Conservation (phyloP, 2,329 filamentous ascomycete genomes). For the Trichoderma gracile region DNA sequence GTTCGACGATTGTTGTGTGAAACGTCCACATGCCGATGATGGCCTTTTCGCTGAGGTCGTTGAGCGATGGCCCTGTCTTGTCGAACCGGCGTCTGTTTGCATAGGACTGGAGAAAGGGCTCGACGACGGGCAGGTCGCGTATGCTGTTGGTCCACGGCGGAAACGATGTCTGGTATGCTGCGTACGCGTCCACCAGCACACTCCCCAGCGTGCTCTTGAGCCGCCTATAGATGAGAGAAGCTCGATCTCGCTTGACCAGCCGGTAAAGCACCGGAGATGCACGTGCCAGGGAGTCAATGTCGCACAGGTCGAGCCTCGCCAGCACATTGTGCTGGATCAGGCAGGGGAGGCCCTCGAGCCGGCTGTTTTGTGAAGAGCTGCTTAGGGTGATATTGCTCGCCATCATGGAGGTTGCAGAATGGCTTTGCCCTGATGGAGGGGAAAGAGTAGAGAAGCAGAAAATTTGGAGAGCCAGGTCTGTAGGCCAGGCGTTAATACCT, state of each 20-base stretch:
- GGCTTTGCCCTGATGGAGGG: no score
- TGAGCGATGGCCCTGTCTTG: background rate
- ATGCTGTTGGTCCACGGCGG: background rate
- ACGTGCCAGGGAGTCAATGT: conserved; percentile 22
- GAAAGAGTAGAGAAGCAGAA: background rate
- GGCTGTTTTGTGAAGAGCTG: background rate
- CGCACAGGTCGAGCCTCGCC: conserved; percentile 9
- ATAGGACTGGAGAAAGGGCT: conserved; percentile 7
- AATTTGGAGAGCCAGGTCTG: background rate
- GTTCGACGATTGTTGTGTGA: background rate
- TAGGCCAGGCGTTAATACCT: background rate
- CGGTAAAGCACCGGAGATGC: conserved; percentile 17
- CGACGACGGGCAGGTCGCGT: background rate
- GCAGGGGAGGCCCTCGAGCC: background rate
- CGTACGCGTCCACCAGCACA: conserved; percentile 17
- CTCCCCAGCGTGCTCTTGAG: conserved; percentile 20
- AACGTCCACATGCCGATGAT: conserved; percentile 13
- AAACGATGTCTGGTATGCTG: conserved; percentile 7
- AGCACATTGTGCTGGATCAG: conserved; percentile 23
- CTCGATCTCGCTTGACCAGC: conserved; percentile 24
- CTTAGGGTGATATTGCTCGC: background rate
- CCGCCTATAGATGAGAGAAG: conserved; percentile 18
- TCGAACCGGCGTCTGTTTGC: background rate
- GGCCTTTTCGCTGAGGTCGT: conserved; percentile 4
- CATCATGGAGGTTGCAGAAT: background rate